These are phyloP conservation scores for Termitomyces sp. DNA, from an alignment of 768 basidiomycete genomes.

Conservation along the genomic window DNA sequence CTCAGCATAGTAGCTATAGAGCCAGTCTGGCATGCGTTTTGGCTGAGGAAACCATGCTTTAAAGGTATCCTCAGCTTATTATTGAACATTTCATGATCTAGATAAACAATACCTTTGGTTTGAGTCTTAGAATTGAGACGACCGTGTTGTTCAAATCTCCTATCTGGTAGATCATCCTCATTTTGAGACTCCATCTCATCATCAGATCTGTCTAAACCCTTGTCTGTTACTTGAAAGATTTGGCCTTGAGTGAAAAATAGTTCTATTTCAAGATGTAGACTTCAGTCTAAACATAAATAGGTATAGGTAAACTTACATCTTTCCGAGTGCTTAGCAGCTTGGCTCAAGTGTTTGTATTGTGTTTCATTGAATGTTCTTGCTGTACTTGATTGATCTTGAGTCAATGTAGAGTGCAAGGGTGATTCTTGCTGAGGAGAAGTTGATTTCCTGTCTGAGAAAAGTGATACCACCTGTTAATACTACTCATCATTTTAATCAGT, in stretches of 20 bases:
- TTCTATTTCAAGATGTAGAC: neutral
- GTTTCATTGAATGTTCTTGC: neutral
- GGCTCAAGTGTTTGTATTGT: too few species aligned
- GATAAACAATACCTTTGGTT: too few species aligned
- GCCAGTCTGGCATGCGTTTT: neutral
- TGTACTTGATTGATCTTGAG: neutral
- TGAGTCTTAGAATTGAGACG: too few species aligned
- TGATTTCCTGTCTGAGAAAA: neutral
- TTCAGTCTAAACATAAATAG: neutral
- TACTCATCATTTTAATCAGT: neutral
- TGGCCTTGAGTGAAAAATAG: neutral
- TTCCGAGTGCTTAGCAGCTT: neutral
- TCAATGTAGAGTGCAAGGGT: neutral
- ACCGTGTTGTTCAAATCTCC: too few species aligned
- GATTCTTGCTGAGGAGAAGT: neutral
- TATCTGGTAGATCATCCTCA: too few species aligned
- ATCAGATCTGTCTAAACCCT: neutral
- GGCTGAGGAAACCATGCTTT: neutral
- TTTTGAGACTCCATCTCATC: neutral
- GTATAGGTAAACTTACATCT: neutral
- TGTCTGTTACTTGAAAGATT: neutral
- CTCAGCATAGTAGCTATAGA: neutral
- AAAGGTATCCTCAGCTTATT: too few species aligned
- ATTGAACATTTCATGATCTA: too few species aligned
- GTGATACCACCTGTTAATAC: neutral